Conservation (phyloP, 2,329 filamentous ascomycete genomes). For the Fusarium keratoplasticum region DNA sequence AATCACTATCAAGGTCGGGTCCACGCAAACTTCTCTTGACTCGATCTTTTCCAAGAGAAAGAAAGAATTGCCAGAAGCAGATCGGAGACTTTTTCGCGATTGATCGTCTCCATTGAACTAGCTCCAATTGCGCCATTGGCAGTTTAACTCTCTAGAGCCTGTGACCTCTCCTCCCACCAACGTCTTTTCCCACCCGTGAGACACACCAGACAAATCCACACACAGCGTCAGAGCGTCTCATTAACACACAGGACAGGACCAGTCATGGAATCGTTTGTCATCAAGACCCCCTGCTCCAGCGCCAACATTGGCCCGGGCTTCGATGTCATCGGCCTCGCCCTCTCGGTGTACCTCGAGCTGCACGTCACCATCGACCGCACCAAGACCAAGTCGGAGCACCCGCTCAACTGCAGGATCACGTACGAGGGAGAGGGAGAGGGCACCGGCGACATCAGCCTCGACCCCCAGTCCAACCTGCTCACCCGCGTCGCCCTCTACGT, state of each 20-base stretch:
- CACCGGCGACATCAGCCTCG: slow-evolving; percentile 79
- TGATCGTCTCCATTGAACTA: slow-evolving; percentile 13
- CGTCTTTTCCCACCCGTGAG: background rate
- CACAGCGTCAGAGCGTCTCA: slow-evolving; percentile 4
- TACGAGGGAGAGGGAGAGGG: slow-evolving; percentile 87
- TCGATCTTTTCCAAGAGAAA: slow-evolving; percentile 2
- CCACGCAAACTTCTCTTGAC: slow-evolving; percentile 11
- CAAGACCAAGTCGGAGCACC: slow-evolving; percentile 64
- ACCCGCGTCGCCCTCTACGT: slow-evolving; percentile 96
- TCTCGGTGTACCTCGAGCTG: slow-evolving; percentile 94
- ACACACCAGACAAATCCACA: background rate
- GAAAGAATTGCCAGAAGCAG: background rate
- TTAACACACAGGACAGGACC: slow-evolving; percentile 34
- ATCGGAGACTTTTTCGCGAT: background rate
- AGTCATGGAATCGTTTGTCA: slow-evolving; percentile 72
- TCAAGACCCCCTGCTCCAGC: slow-evolving; percentile 91
- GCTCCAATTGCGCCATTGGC: slow-evolving; percentile 33
- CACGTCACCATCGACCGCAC: slow-evolving; percentile 79
- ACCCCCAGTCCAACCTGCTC: slow-evolving; percentile 90
- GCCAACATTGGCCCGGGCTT: slow-evolving; percentile 98
- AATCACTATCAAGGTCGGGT: slow-evolving; percentile 17
- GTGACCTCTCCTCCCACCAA: slow-evolving; percentile 10
- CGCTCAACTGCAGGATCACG: slow-evolving; percentile 88
- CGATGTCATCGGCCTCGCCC: slow-evolving; percentile 94
- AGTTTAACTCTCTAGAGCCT: slow-evolving; percentile 12